These are phyloP conservation scores for Tolypocladium tropicale DNA, from an alignment of 2,329 filamentous ascomycete species.

Conservation along the genomic window DNA sequence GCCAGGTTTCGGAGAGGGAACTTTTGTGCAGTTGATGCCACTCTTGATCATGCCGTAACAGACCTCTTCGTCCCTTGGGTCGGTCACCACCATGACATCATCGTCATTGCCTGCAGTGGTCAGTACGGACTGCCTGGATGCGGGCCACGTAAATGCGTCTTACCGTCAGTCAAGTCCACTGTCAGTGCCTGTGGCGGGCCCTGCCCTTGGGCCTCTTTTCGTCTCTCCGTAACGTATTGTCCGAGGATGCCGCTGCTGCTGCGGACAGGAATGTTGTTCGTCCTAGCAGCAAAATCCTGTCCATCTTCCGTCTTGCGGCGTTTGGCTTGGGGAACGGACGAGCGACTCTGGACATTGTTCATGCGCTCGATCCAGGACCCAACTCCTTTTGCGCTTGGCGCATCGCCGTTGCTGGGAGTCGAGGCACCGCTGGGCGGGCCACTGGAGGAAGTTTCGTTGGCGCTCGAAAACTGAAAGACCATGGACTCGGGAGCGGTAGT, in stretches of 20 bases:
- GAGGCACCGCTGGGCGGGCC: constrained; percentile 21
- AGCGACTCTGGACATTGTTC: constrained; percentile 63
- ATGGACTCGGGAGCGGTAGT: constrained; percentile 20
- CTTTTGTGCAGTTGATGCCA: constrained; percentile 53
- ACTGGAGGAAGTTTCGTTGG: constrained; percentile 22
- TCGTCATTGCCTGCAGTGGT: constrained; percentile 40
- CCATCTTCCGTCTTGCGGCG: constrained; percentile 48
- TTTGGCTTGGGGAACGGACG: constrained; percentile 49
- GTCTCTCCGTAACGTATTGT: constrained; percentile 54
- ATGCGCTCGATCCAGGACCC: constrained; percentile 61
- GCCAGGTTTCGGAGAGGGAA: constrained; percentile 60
- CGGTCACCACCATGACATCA: constrained; percentile 45
- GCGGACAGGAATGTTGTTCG: constrained; percentile 15
- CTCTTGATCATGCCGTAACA: constrained; percentile 73
- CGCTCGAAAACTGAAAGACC: constrained; percentile 32
- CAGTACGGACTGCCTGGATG: constrained; percentile 5
- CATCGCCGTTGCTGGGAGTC: constrained; percentile 18
- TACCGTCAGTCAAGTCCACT: constrained; percentile 49
- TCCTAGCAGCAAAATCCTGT: constrained; percentile 28
- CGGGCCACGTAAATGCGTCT: constrained; percentile 2
- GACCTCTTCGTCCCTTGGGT: constrained; percentile 59
- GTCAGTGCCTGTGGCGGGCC: constrained; percentile 27
- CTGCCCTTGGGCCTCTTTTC: constrained; percentile 27
- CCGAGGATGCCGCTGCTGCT: constrained; percentile 49
- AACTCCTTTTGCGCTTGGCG: constrained; percentile 28